phyloP scores from a whole-genome alignment of 2,329 filamentous ascomycete species.

The Scedosporium dehoogii region DNA sequence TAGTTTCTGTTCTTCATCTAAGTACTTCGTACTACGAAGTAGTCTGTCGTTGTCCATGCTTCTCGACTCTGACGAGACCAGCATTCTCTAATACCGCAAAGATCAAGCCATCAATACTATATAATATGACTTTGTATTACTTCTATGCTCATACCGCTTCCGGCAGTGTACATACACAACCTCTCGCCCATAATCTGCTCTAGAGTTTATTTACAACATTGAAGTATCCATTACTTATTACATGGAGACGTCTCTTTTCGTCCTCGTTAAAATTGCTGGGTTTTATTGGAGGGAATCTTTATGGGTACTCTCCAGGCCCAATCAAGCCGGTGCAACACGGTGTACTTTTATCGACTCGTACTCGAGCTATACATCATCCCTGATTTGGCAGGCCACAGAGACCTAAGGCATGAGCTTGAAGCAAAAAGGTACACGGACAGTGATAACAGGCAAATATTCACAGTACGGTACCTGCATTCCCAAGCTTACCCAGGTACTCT shows the following conservation, averaged over 20 bases:
- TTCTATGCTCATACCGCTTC: no score
- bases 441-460: neutral
- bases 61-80: no score
- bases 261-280: conserved; percentile 5
- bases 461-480: conserved; percentile 6
- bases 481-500: conserved; percentile 3
- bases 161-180: neutral
- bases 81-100: no score
- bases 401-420: neutral
- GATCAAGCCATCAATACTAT: no score
- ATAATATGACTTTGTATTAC: no score
- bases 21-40: no score
- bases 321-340: conserved; percentile 5
- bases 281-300: conserved; percentile 5
- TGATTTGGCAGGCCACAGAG: neutral
- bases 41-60: no score
- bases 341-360: neutral
- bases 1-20: no score
- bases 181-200: neutral
- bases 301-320: conserved; percentile 2
- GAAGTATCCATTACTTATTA: neutral
- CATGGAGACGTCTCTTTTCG: neutral
- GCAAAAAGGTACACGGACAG: neutral
- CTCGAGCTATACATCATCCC: neutral
- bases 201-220: neutral